Conservation (phyloP, 2,329 filamentous ascomycete genomes). For the Leptographium radiaticola region DNA sequence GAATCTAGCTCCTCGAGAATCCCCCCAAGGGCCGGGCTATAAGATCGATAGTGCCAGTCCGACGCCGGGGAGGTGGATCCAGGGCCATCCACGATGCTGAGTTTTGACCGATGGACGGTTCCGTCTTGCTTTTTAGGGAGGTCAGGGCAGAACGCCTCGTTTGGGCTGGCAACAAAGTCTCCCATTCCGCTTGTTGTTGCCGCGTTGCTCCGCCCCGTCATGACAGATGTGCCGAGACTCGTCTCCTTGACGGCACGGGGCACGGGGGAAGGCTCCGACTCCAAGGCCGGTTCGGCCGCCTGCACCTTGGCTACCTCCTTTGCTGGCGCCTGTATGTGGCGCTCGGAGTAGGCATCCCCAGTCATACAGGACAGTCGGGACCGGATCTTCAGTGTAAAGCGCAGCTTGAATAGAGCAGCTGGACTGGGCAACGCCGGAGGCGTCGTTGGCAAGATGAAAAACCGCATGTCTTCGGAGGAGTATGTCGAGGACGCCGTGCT, state of each 20-base stretch:
- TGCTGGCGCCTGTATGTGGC: background rate
- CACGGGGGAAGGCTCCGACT: background rate
- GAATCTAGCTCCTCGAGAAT: background rate
- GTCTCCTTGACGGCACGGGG: background rate
- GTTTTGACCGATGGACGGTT: background rate
- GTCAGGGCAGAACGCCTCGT: background rate
- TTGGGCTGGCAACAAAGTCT: background rate
- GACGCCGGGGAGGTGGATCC: background rate
- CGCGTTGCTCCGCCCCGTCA: background rate
- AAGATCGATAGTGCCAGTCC: background rate
- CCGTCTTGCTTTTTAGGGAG: background rate
- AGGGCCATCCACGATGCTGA: background rate
- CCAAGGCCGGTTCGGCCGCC: background rate
- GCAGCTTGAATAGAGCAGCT: background rate
- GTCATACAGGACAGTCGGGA: background rate
- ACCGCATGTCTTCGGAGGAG: background rate
- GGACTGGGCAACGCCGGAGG: background rate
- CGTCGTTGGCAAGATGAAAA: background rate
- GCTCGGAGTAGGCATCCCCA: background rate
- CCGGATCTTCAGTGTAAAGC: background rate
- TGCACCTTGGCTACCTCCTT: background rate
- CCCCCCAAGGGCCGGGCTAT: background rate
- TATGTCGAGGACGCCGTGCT: background rate
- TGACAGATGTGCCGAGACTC: conserved; percentile 1
- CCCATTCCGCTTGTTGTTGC: background rate